phyloP scores from a whole-genome alignment of 2,329 filamentous ascomycete genomes.

The Talaromyces sp. region DNA sequence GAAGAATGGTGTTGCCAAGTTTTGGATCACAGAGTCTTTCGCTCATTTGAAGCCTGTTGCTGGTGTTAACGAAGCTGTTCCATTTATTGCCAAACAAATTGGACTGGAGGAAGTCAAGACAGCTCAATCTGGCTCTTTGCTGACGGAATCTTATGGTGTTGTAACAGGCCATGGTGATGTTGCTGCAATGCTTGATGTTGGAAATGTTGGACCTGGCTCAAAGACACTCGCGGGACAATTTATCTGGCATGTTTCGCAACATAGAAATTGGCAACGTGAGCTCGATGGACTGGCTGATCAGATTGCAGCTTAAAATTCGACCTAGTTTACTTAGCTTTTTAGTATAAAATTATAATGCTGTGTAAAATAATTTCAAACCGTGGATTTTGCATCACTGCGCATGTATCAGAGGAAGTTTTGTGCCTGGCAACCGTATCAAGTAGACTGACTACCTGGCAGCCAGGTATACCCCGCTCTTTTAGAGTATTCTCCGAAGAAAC shows the following conservation, averaged over 20 bases:
- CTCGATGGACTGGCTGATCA: conserved; percentile 67
- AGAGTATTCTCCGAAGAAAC: too few relatives aligned
- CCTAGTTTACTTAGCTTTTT: background rate
- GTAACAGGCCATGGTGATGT: conserved; percentile 33
- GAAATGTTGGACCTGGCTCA: conserved; percentile 65
- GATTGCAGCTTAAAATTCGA: conserved; percentile 65
- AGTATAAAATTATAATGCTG: background rate
- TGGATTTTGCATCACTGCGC: background rate
- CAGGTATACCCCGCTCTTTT: too few relatives aligned
- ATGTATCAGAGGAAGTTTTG: background rate
- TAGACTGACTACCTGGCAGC: too few relatives aligned
- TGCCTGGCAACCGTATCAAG: too few relatives aligned
- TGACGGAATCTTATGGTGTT: conserved; percentile 39
- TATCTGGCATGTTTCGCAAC: conserved; percentile 68
- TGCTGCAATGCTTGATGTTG: conserved; percentile 27
- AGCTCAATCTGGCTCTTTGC: conserved; percentile 20
- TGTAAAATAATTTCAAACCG: background rate
- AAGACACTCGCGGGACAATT: conserved; percentile 71
- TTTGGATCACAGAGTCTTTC: conserved; percentile 80
- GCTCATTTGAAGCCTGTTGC: conserved; percentile 79
- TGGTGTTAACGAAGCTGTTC: conserved; percentile 59
- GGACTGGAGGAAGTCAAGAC: conserved; percentile 30
- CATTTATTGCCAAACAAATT: conserved; percentile 35
- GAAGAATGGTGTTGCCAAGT: conserved; percentile 71
- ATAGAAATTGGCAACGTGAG: conserved; percentile 76